Conservation (phyloP, 768 basidiomycete species). For the Trametes gibbosa region DNA sequence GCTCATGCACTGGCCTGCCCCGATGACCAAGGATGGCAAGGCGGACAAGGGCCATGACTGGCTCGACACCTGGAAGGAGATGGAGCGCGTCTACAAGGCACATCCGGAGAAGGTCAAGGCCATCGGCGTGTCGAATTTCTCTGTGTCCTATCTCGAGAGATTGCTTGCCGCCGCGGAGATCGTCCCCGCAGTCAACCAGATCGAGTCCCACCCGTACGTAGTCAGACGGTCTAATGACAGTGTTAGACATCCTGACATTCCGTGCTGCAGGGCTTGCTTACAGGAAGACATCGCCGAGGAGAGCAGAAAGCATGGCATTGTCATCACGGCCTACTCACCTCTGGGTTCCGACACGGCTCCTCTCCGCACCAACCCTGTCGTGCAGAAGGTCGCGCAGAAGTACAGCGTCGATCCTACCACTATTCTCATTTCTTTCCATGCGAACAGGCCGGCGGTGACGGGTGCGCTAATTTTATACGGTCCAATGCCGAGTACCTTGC, state of each 20-base stretch:
- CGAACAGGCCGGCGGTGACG: conserved; percentile 57
- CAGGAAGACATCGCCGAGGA: conserved; percentile 64
- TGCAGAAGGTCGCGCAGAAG: conserved; percentile 61
- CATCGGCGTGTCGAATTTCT: conserved; percentile 81
- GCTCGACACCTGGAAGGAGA: conserved; percentile 75
- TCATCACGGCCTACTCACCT: conserved; percentile 76
- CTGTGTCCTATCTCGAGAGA: conserved; percentile 57
- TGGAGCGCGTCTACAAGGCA: conserved; percentile 67
- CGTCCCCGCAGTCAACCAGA: conserved; percentile 77
- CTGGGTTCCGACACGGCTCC: conserved; percentile 72
- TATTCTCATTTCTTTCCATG: conserved; percentile 70
- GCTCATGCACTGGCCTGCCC: conserved; percentile 84
- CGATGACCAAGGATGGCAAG: conserved; percentile 55
- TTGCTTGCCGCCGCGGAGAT: conserved; percentile 54
- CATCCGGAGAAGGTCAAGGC: conserved; percentile 72
- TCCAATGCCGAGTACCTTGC: background rate
- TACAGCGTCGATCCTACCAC: conserved; percentile 60
- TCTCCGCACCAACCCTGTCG: conserved; percentile 56
- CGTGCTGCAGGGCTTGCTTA: conserved; percentile 47
- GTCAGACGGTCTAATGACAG: background rate
- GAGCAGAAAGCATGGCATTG: conserved; percentile 63
- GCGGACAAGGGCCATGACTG: conserved; percentile 58
- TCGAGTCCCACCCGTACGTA: conserved; percentile 69
- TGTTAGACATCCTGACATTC: background rate
- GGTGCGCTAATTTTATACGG: conserved; percentile 32